Base-by-base conservation (phyloP, 1,139 yeast genomes). In the Arxiozyma heterogenica region DNA sequence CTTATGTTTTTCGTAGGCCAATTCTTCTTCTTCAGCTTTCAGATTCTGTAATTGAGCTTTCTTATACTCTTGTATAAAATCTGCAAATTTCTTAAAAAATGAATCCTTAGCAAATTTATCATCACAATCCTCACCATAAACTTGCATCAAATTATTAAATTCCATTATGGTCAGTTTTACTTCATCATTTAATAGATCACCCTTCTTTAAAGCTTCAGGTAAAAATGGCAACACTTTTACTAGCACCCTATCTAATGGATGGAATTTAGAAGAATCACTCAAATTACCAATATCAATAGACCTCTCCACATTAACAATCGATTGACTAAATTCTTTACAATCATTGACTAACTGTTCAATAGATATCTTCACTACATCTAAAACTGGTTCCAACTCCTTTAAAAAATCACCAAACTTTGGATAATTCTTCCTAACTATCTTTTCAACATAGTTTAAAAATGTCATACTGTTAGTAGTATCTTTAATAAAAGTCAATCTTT, bases 381-480 rank as follows among this genome's bases (percentile, higher is more conserved):
- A 62, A 53, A 86, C 80, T 30, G 81, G 82, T 44, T 76, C 71
- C 51, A 86, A 68, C 55, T 86, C 94, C 27, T 78, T 75, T 52
- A 84, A 66, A 62, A 86, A 86, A 1, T 64, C 70, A 54, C 81
- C 73, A 51, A 82, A 74, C 42, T 83, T 84, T 1, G 94, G 91
- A 64, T 83, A 86, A 58, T 83, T 82, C 18, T 75, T 75, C 61
- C 94, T 72, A 21, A 86, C 73, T 52, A 86, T 79, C 61, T 82
- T 85, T 64, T 86, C 95, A 55, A 86, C 89, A 65, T 85, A 86
- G 64, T 86, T 91, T 61, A 86, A 74, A 63, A 86, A 86, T 0
- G 93, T 83, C 82, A 83, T 83, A 58, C 86, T 81, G 65, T 86
- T 86, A 61, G 83, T 84, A 54, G 83, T 84, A 66, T 86, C 93